phyloP scores from a whole-genome alignment of 2,329 filamentous ascomycete species.

The Penicillium olsonii region DNA sequence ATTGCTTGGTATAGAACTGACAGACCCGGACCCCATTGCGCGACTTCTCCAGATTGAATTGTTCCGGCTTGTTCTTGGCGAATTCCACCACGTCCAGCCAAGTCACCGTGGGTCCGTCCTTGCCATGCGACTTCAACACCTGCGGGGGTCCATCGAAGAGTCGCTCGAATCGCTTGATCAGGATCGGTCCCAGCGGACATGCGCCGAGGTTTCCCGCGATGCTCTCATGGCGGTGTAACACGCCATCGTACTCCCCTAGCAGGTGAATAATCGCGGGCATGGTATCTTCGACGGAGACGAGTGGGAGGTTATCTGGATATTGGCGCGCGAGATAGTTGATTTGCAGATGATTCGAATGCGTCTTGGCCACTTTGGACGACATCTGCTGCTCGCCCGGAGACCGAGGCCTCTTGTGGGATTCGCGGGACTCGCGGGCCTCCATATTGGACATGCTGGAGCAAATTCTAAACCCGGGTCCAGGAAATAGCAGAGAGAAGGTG shows the following conservation, averaged over 20 bases:
- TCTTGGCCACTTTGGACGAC: conserved; percentile 56
- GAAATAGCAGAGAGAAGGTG: conserved; percentile 6
- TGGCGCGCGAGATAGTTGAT: conserved; percentile 70
- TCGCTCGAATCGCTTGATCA: conserved; percentile 83
- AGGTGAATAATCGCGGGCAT: conserved; percentile 72
- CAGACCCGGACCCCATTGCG: conserved; percentile 71
- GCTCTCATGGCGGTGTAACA: conserved; percentile 81
- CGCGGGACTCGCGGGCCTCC: conserved; percentile 33
- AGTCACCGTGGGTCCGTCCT: conserved; percentile 63
- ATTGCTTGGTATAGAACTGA: conserved; percentile 78
- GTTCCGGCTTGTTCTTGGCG: conserved; percentile 74
- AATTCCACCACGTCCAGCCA: conserved; percentile 88
- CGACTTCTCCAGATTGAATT: conserved; percentile 71
- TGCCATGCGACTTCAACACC: conserved; percentile 63
- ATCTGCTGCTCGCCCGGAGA: conserved; percentile 45
- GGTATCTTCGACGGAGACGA: conserved; percentile 66
- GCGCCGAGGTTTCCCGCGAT: conserved; percentile 83
- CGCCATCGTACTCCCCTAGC: conserved; percentile 79
- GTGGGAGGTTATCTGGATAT: conserved; percentile 61
- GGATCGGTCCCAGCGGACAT: conserved; percentile 75
- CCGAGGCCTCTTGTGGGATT: conserved; percentile 47
- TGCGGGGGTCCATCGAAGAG: conserved; percentile 80
- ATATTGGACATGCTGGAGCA: conserved; percentile 20
- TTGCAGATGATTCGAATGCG: conserved; percentile 60
- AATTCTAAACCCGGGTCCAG: neutral